Evolutionary conservation across 176 grass and related monocot genomes (phyloP).

Genomic region (Calamus simplicifolius): DNA sequence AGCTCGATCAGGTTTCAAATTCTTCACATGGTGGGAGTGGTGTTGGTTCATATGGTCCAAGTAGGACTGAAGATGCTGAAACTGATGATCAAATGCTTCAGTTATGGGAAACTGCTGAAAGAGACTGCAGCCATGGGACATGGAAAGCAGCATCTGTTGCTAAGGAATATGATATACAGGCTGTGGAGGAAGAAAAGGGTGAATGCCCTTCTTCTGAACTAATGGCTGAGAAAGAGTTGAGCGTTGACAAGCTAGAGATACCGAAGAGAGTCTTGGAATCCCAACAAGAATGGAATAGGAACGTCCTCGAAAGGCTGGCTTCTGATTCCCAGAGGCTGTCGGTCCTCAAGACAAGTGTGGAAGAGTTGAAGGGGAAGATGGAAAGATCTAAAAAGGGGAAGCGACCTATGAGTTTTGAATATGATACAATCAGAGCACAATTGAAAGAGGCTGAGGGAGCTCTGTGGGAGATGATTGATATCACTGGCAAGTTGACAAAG

Average conservation of each 20-base stretch:
- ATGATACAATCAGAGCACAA: slow-evolving; percentile 44
- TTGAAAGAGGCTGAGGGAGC: slow-evolving; percentile 50
- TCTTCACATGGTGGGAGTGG: slow-evolving; percentile 38
- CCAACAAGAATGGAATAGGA: slow-evolving; percentile 40
- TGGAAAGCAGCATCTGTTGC: slow-evolving; percentile 37
- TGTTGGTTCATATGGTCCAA: slow-evolving; percentile 28
- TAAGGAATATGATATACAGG: slow-evolving; percentile 46
- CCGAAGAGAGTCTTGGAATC: slow-evolving; percentile 21
- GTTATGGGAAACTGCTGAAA: slow-evolving; percentile 23
- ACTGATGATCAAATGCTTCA: slow-evolving; percentile 79
- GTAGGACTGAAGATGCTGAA: slow-evolving; percentile 35
- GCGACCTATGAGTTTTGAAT: slow-evolving; percentile 44
- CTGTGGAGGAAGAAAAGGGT: slow-evolving; percentile 51
- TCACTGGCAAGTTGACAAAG: slow-evolving; percentile 52
- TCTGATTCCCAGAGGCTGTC: slow-evolving; percentile 59
- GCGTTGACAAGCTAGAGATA: slow-evolving; percentile 35
- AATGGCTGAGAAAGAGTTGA: slow-evolving; percentile 37
- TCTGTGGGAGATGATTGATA: slow-evolving; percentile 57
- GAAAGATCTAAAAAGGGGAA: slow-evolving; percentile 47
- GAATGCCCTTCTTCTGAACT: slow-evolving; percentile 59
- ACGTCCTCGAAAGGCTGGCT: slow-evolving; percentile 49
- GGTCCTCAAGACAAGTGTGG: slow-evolving; percentile 43
- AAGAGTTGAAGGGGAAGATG: slow-evolving; percentile 71
- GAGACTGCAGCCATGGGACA: background rate
- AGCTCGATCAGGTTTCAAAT: slow-evolving; percentile 27